Percentiles rank a stretch among this genome's conserved stretches.
Evolutionary conservation across 108 stramenopile genomes (phyloP).

Genomic region (Poteriospumella lacustris): DNA sequence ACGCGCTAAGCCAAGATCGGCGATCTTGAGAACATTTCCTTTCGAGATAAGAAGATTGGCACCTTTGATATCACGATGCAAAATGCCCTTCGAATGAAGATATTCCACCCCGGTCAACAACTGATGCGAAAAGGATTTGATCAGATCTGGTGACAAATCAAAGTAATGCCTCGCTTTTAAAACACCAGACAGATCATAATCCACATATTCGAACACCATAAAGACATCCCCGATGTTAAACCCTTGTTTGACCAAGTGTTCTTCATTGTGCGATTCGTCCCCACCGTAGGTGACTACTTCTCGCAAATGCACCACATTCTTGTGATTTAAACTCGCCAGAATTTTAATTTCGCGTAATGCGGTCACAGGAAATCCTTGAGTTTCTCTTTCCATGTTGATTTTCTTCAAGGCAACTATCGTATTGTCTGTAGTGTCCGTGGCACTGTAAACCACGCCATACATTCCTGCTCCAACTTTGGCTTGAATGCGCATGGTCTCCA

Average conservation of each 20-base stretch:
- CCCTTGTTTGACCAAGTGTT: background rate
- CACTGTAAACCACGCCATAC: background rate
- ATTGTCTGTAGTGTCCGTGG: background rate
- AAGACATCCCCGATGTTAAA: slow-evolving; percentile 28
- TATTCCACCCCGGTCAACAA: slow-evolving; percentile 46
- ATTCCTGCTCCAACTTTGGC: background rate
- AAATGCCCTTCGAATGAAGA: slow-evolving; percentile 44
- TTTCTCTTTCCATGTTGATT: slow-evolving; percentile 28
- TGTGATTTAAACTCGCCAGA: slow-evolving; percentile 34
- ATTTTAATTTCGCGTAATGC: slow-evolving; percentile 47
- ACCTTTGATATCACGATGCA: slow-evolving; percentile 49
- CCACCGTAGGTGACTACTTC: slow-evolving; percentile 37
- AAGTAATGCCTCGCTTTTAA: slow-evolving; percentile 37
- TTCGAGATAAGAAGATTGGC: slow-evolving; percentile 43
- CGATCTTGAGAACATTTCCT: slow-evolving; percentile 22
- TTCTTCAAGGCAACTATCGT: slow-evolving; percentile 18
- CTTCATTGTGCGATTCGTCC: background rate
- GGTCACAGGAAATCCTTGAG: slow-evolving; percentile 42
- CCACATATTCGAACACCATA: slow-evolving; percentile 51
- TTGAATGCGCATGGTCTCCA: background rate
- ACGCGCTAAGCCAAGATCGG: slow-evolving; percentile 19
- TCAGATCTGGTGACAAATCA: slow-evolving; percentile 30
- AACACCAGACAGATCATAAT: slow-evolving; percentile 44
- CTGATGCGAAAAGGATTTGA: slow-evolving; percentile 51
- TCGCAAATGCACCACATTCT: slow-evolving; percentile 41